Percentiles rank a stretch among this genome's conserved stretches.
phyloP scores from a whole-genome alignment of 306 rosid species.

The Glycyrrhiza uralensis region DNA sequence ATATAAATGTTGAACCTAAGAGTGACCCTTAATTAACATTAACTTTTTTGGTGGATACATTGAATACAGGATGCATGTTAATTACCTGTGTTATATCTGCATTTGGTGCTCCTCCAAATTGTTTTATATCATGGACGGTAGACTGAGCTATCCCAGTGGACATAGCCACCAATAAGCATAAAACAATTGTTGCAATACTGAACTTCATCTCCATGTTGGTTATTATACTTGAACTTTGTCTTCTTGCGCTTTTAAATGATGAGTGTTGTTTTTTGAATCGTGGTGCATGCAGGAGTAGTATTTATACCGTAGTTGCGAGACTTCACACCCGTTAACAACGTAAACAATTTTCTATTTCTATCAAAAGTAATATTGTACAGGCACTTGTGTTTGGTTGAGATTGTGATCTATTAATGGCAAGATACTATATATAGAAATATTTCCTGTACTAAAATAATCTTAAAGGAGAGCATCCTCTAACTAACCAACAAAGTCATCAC shows the following conservation, averaged over 20 bases:
- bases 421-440: not conserved
- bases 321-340: not conserved
- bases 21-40: no score
- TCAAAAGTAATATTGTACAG: not conserved
- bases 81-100: slow-evolving; percentile 23
- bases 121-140: not conserved
- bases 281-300: not conserved
- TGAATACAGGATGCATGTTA: no score
- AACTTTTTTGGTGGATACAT: no score
- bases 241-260: not conserved
- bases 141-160: slow-evolving; percentile 8
- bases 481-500: not conserved
- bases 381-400: not conserved
- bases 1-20: not conserved
- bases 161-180: not conserved
- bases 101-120: slow-evolving; percentile 21
- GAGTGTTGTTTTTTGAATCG: not conserved
- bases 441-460: not conserved
- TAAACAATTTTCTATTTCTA: not conserved
- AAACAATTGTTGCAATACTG: not conserved
- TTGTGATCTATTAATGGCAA: not conserved
- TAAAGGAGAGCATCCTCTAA: not conserved
- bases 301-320: not conserved
- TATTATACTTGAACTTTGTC: not conserved
- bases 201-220: not conserved